phyloP scores from a whole-genome alignment of 306 rosid species.

The Sindora glabra region DNA sequence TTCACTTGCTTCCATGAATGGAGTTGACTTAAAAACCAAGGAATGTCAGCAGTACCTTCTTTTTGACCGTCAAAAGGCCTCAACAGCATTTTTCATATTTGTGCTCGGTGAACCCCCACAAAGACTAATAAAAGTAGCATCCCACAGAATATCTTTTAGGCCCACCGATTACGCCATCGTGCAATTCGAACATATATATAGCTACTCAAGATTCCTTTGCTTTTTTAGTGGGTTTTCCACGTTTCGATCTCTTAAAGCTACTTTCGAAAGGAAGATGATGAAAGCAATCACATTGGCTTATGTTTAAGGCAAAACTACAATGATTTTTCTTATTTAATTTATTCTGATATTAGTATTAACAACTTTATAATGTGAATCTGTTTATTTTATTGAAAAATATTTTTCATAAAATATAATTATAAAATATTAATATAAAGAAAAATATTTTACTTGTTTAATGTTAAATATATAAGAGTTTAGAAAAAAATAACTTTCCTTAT shows the following conservation, averaged over 20 bases:
- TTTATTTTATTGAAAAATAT: too few species aligned
- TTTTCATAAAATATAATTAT: too few species aligned
- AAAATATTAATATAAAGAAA: too few species aligned
- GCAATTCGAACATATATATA: neutral
- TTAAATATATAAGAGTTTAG: too few species aligned
- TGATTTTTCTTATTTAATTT: too few species aligned
- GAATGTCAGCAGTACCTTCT: constrained; percentile 37
- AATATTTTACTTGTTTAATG: too few species aligned
- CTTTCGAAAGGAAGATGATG: too few species aligned
- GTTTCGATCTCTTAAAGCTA: neutral
- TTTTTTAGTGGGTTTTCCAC: neutral
- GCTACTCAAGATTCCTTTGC: neutral
- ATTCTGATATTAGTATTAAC: too few species aligned
- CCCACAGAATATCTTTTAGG: constrained; percentile 23
- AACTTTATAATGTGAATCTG: too few species aligned
- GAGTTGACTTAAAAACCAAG: constrained; percentile 33
- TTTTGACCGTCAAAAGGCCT: constrained; percentile 33
- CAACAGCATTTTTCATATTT: constrained; percentile 25
- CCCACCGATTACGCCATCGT: neutral
- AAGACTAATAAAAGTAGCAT: constrained; percentile 19
- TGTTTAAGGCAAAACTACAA: too few species aligned
- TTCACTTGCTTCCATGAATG: neutral
- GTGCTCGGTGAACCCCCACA: constrained; percentile 22
- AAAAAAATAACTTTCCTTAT: too few species aligned
- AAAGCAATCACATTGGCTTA: too few species aligned